Conservation (phyloP, 352 stramenopile species). For the Pythium scleroteichum region DNA sequence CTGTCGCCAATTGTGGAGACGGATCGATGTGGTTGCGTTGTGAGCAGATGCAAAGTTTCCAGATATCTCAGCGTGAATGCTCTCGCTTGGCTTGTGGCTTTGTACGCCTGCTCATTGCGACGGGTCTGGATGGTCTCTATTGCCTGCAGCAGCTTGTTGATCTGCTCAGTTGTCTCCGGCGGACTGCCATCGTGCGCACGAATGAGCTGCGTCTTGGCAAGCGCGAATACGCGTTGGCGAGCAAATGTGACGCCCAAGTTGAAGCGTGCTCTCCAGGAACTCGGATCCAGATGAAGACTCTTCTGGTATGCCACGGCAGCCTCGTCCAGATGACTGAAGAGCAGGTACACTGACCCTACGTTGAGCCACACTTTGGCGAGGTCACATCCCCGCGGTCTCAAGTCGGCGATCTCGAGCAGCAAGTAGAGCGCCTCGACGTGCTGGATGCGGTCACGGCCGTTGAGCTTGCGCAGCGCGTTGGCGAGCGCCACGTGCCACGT, state of each 20-base stretch:
- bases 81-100: conserved; percentile 33
- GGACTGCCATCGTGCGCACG: conserved; percentile 21
- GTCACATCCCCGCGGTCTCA: conserved; percentile 35
- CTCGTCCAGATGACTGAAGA: conserved; percentile 50
- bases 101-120: conserved; percentile 39
- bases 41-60: conserved; percentile 34
- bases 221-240: conserved; percentile 47
- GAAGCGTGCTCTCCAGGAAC: conserved; percentile 46
- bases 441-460: conserved; percentile 31
- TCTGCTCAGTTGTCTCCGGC: background rate
- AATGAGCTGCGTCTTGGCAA: conserved; percentile 48
- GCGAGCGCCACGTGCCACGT: conserved; percentile 41
- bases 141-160: conserved; percentile 37
- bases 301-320: conserved; percentile 54
- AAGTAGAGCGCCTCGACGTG: conserved; percentile 54
- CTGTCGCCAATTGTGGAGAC: background rate
- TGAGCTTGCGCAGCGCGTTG: conserved; percentile 35
- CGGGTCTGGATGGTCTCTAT: conserved; percentile 41
- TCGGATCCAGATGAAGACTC: conserved; percentile 38
- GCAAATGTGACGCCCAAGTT: conserved; percentile 52
- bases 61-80: conserved; percentile 55
- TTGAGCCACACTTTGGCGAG: conserved; percentile 50
- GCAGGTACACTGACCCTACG: conserved; percentile 53
- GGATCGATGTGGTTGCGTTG: background rate
- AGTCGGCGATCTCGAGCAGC: conserved; percentile 53